A percentile compares a stretch with the other conserved stretches of the same genome.
Evolutionary conservation across 768 basidiomycete genomes (phyloP).

Genomic region (Cytidiella melzeri): DNA sequence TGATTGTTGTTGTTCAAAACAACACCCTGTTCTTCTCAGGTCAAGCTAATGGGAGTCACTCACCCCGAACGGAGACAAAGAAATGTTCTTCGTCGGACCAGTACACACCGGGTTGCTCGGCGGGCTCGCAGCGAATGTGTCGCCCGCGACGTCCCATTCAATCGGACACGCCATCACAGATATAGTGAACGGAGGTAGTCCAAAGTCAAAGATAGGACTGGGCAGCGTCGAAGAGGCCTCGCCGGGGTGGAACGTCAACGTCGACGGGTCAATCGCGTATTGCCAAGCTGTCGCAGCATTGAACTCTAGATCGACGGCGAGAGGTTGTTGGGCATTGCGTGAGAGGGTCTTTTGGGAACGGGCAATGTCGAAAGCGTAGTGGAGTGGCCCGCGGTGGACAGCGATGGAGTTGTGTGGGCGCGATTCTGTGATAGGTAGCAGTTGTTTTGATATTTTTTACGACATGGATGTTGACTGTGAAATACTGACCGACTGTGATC

Average conservation of each 20-base stretch:
- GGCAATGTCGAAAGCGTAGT: conserved; percentile 49
- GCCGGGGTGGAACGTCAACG: conserved; percentile 24
- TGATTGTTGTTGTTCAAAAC: background rate
- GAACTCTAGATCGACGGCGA: conserved; percentile 45
- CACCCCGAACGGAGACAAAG: conserved; percentile 44
- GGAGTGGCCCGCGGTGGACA: conserved; percentile 46
- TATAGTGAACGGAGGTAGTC: conserved; percentile 41
- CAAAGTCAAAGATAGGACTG: conserved; percentile 37
- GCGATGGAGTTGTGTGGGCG: conserved; percentile 48
- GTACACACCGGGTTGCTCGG: conserved; percentile 39
- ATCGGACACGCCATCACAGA: conserved; percentile 46
- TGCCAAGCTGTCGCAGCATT: conserved; percentile 44
- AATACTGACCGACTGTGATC: conserved; percentile 36
- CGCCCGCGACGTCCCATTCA: conserved; percentile 39
- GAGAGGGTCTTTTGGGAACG: conserved; percentile 32
- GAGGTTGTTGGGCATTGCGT: conserved; percentile 36
- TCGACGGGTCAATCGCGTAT: conserved; percentile 46
- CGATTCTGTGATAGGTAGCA: conserved; percentile 29
- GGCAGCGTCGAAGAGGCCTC: conserved; percentile 19
- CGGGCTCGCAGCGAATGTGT: conserved; percentile 44
- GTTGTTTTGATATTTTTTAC: background rate
- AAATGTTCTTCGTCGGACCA: conserved; percentile 35
- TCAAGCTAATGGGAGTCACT: conserved; percentile 19
- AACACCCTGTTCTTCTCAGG: background rate
- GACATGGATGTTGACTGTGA: background rate